Percentiles rank a stretch among this genome's conserved stretches.
Evolutionary conservation across 108 stramenopile species (phyloP).

Genomic region (Nitzschia sp.): DNA sequence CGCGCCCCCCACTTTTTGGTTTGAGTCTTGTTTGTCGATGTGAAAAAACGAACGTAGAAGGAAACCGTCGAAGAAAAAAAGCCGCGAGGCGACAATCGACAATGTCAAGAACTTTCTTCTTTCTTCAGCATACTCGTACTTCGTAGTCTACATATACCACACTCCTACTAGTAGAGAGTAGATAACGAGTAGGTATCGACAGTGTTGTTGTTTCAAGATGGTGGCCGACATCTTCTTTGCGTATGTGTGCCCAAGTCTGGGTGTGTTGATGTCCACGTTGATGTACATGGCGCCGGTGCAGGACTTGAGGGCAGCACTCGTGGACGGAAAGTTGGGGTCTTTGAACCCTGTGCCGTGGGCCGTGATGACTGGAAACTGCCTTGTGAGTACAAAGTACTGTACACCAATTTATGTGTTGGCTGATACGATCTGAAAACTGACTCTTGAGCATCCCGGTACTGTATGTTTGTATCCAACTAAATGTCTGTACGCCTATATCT

Average conservation of each 20-base stretch:
- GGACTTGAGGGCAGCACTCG: constrained; percentile 50
- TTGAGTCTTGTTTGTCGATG: no score
- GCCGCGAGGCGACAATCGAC: no score
- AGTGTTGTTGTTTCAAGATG: no score
- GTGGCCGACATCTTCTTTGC: constrained; percentile 45
- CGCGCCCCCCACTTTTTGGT: no score
- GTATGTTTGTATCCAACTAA: background rate
- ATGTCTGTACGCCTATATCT: background rate
- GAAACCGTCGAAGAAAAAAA: no score
- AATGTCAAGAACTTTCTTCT: no score
- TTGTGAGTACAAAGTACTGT: constrained; percentile 21
- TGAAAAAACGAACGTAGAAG: no score
- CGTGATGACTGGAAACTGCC: constrained; percentile 79
- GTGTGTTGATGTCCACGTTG: constrained; percentile 52
- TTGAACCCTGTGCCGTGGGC: constrained; percentile 82
- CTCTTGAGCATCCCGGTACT: no score
- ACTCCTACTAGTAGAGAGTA: background rate
- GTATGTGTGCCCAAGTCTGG: constrained; percentile 64
- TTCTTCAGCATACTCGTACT: no score
- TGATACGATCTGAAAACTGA: background rate
- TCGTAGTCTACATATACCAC: no score
- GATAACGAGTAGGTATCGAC: no score
- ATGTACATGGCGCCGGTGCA: constrained; percentile 40
- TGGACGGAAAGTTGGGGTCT: constrained; percentile 32
- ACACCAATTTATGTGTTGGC: background rate